phyloP scores from a whole-genome alignment of 768 basidiomycete genomes.

The Lyophyllum shimeji region DNA sequence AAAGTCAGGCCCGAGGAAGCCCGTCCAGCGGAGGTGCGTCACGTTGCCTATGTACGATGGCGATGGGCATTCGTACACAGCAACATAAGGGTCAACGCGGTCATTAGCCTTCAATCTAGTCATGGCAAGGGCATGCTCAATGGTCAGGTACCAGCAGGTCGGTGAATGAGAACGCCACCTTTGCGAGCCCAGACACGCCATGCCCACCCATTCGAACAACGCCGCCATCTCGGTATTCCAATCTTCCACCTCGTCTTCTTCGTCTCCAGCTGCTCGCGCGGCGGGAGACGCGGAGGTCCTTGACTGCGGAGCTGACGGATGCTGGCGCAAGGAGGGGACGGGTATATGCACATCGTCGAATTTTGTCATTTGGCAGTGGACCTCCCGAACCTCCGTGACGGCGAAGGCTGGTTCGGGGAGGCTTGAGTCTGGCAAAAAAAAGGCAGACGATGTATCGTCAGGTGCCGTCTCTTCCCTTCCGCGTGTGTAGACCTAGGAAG shows the following conservation, averaged over 20 bases:
- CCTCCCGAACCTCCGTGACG: conserved; percentile 16
- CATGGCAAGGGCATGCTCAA: neutral
- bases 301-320: conserved; percentile 19
- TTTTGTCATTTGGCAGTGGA: conserved; percentile 24
- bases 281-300: neutral
- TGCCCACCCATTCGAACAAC: conserved; percentile 74
- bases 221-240: conserved; percentile 43
- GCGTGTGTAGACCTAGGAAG: neutral
- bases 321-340: conserved; percentile 26
- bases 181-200: conserved; percentile 66
- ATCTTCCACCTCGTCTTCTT: conserved; percentile 43
- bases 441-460: neutral
- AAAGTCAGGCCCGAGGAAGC: conserved; percentile 53
- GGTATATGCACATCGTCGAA: conserved; percentile 42
- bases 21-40: conserved; percentile 59
- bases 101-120: conserved; percentile 60
- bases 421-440: conserved; percentile 16
- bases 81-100: conserved; percentile 66
- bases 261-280: neutral
- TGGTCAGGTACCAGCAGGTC: conserved; percentile 1
- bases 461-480: neutral
- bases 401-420: conserved; percentile 20
- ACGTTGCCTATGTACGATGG: conserved; percentile 44
- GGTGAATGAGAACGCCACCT: conserved; percentile 38
- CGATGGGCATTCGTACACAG: conserved; percentile 58